A percentile compares a stretch with the other conserved stretches of the same genome.
Evolutionary conservation across 2,329 filamentous ascomycete species (phyloP).

Genomic region (Thelonectria discophora): DNA sequence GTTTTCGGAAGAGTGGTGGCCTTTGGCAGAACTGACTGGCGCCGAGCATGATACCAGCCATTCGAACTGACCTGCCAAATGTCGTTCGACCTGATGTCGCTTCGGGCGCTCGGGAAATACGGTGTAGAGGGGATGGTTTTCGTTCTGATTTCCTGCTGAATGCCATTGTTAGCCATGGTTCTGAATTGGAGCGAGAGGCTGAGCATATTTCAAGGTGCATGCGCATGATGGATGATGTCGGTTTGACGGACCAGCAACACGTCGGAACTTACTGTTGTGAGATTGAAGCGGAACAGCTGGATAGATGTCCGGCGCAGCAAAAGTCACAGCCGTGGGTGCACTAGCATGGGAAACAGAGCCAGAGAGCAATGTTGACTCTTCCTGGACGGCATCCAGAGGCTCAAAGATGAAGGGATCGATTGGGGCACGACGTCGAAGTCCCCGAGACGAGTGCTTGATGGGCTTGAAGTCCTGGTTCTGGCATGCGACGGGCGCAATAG

Average conservation of each 20-base stretch:
- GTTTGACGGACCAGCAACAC: neutral
- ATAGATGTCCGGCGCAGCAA: constrained; percentile 13
- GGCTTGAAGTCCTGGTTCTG: constrained; percentile 16
- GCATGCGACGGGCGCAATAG: constrained; percentile 22
- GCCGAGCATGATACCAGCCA: constrained; percentile 56
- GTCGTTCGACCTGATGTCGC: constrained; percentile 51
- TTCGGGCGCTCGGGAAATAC: constrained; percentile 37
- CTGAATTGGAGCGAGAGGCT: neutral
- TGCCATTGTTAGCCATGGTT: constrained; percentile 26
- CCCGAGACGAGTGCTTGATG: constrained; percentile 34
- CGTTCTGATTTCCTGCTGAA: constrained; percentile 18
- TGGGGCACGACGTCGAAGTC: constrained; percentile 43
- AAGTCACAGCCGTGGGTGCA: constrained; percentile 13
- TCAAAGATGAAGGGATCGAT: constrained; percentile 47
- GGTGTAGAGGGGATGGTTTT: constrained; percentile 38
- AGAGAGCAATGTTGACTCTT: constrained; percentile 36
- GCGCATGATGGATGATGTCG: neutral
- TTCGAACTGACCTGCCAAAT: constrained; percentile 60
- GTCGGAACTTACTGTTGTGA: constrained; percentile 31
- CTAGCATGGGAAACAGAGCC: constrained; percentile 8
- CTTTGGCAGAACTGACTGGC: constrained; percentile 38
- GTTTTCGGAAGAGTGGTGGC: constrained; percentile 26
- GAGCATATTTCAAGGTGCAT: neutral
- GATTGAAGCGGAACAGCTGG: constrained; percentile 4
- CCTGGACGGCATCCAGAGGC: constrained; percentile 45